phyloP scores from a whole-genome alignment of 805 yeast genomes.

The Candida broadrunensis region DNA sequence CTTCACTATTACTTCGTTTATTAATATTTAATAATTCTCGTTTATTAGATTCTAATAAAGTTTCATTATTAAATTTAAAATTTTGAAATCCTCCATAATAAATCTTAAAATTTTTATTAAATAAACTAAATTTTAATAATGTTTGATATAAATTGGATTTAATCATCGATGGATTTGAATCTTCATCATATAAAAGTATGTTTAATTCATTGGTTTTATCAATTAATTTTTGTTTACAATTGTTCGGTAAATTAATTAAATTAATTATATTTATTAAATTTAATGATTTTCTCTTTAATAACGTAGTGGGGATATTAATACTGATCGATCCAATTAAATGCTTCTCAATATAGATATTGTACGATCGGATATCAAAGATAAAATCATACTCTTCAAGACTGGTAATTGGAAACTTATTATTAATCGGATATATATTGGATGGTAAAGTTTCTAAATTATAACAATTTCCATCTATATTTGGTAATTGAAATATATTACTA shows the following conservation, averaged over 20 bases:
- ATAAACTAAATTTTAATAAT: constrained; percentile 23
- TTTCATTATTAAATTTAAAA: no score
- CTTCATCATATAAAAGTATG: constrained; percentile 33
- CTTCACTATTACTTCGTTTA: neutral
- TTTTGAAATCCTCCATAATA: constrained; percentile 2
- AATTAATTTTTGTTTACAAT: constrained; percentile 15
- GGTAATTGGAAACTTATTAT: neutral
- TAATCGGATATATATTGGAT: neutral
- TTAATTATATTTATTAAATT: constrained; percentile 29
- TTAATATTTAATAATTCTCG: neutral
- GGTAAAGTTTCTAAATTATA: neutral
- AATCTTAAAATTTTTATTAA: constrained; percentile 7
- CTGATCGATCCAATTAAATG: constrained; percentile 32
- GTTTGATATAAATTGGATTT: constrained; percentile 29
- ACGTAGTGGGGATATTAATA: constrained; percentile 43
- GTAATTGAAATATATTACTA: no score
- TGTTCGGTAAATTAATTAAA: constrained; percentile 23
- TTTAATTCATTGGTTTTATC: constrained; percentile 8
- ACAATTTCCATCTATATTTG: no score
- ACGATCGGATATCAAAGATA: constrained; percentile 39
- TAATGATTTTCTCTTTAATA: constrained; percentile 36
- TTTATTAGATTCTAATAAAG: neutral
- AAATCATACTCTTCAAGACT: constrained; percentile 3
- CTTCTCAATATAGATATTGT: constrained; percentile 27
- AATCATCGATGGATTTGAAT: constrained; percentile 16